These are phyloP conservation scores for Fusarium redolens DNA, from an alignment of 2,329 filamentous ascomycete genomes.

Conservation along the genomic window DNA sequence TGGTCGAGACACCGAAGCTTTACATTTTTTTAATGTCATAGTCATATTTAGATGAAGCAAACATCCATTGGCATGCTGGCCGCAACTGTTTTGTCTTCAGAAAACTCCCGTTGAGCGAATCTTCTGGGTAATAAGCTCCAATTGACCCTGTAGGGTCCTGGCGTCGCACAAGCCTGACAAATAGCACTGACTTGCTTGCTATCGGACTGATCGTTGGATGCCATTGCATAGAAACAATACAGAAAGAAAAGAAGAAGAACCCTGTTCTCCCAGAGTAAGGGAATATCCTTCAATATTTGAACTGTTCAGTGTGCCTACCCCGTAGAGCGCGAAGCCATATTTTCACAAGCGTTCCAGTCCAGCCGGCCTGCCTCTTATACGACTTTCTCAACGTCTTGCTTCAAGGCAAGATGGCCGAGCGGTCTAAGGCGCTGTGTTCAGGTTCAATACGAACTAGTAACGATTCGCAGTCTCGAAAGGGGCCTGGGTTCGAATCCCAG, in stretches of 20 bases:
- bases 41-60: background rate
- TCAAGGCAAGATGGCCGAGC: conserved; percentile 33
- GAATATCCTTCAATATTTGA: fast-evolving
- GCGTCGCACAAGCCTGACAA: background rate
- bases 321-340: fast-evolving
- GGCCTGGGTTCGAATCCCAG: conserved; percentile 41
- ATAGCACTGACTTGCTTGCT: fast-evolving
- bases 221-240: too few species aligned
- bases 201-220: fast-evolving
- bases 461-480: conserved; percentile 42
- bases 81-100: background rate
- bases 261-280: fast-evolving
- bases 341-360: fast-evolving
- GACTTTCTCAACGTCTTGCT: fast-evolving
- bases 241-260: too few species aligned
- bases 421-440: conserved; percentile 43
- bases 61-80: too few species aligned
- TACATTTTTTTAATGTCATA: background rate
- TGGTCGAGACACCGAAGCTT: fast-evolving
- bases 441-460: conserved; percentile 34
- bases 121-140: fast-evolving
- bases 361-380: fast-evolving
- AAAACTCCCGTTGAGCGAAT: background rate
- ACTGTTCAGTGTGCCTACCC: fast-evolving
- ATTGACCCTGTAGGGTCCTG: background rate